Percentiles rank a stretch among this genome's conserved stretches.
Conservation (phyloP, 208 protist genomes). For the Blastocrithidia nonstop region DNA sequence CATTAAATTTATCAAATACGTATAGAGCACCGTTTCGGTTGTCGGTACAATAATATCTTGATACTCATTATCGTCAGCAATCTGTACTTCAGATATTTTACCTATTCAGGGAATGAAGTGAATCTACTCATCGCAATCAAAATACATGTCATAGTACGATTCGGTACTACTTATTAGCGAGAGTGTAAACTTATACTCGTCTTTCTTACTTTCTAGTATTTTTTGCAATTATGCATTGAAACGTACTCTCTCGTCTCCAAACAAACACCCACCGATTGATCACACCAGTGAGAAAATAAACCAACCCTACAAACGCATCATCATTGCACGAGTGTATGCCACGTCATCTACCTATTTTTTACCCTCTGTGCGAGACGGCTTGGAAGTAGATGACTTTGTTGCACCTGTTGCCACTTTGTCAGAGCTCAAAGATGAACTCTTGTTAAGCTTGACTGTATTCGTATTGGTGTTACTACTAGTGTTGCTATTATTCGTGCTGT, state of each 20-base stretch:
- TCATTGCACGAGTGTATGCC: slow-evolving; percentile 34
- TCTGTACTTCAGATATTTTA: slow-evolving; percentile 64
- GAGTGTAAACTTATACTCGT: slow-evolving; percentile 58
- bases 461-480: slow-evolving; percentile 10
- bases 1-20: slow-evolving; percentile 79
- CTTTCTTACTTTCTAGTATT: slow-evolving; percentile 8
- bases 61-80: slow-evolving; percentile 74
- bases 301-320: slow-evolving; percentile 76
- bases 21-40: slow-evolving; percentile 86
- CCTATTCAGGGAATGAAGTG: slow-evolving; percentile 72
- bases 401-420: background rate
- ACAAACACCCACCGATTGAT: slow-evolving; percentile 85
- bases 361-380: slow-evolving; percentile 11
- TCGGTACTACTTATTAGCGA: slow-evolving; percentile 46
- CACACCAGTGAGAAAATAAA: slow-evolving; percentile 90
- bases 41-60: slow-evolving; percentile 93
- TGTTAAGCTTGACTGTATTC: background rate
- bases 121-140: slow-evolving; percentile 37
- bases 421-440: too few species aligned
- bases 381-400: slow-evolving; percentile 8
- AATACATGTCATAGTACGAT: slow-evolving; percentile 74
- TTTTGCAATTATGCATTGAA: slow-evolving; percentile 78
- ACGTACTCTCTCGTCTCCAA: slow-evolving; percentile 40
- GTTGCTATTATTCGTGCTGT: slow-evolving; percentile 11
- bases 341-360: slow-evolving; percentile 6